Percentiles rank a stretch among this genome's conserved stretches.
Evolutionary conservation across 768 basidiomycete genomes (phyloP).

Genomic region (Amylocystis lapponica): DNA sequence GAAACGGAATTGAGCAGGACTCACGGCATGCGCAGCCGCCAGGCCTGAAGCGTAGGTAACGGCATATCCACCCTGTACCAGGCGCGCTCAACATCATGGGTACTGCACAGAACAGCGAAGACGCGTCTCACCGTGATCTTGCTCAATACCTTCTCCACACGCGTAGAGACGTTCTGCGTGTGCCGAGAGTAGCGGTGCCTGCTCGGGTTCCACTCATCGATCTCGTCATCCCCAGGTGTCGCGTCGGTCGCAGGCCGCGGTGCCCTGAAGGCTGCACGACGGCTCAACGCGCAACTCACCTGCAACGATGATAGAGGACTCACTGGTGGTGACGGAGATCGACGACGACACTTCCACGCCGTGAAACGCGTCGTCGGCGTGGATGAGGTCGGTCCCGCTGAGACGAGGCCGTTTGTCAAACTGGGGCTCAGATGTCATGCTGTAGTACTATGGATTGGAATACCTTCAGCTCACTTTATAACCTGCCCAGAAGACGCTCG

Average conservation of each 20-base stretch:
- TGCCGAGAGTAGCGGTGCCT: slow-evolving; percentile 74
- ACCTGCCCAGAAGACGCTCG: too few relatives aligned
- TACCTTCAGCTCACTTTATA: too few relatives aligned
- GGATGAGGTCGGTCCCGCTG: slow-evolving; percentile 39
- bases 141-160: slow-evolving; percentile 70
- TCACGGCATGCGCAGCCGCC: slow-evolving; percentile 64
- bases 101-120: too few relatives aligned
- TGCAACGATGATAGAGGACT: slow-evolving; percentile 9
- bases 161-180: slow-evolving; percentile 52
- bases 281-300: not conserved
- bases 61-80: slow-evolving; percentile 56
- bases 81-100: not conserved
- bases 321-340: slow-evolving; percentile 74
- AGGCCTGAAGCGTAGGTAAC: slow-evolving; percentile 79
- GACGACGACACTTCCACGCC: slow-evolving; percentile 54
- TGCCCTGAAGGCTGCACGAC: slow-evolving; percentile 43
- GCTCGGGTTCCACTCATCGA: slow-evolving; percentile 42
- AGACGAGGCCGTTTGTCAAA: slow-evolving; percentile 14
- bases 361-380: slow-evolving; percentile 35
- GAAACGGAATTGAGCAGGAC: slow-evolving; percentile 13
- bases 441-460: too few relatives aligned
- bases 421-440: slow-evolving; percentile 20
- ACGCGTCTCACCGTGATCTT: slow-evolving; percentile 43
- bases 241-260: slow-evolving; percentile 12
- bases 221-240: slow-evolving; percentile 13